Evolutionary conservation across 129 eudicot species (phyloP), one percentile per base, ranked within the genome.

Genomic region (Gnaphalium uliginosum): DNA sequence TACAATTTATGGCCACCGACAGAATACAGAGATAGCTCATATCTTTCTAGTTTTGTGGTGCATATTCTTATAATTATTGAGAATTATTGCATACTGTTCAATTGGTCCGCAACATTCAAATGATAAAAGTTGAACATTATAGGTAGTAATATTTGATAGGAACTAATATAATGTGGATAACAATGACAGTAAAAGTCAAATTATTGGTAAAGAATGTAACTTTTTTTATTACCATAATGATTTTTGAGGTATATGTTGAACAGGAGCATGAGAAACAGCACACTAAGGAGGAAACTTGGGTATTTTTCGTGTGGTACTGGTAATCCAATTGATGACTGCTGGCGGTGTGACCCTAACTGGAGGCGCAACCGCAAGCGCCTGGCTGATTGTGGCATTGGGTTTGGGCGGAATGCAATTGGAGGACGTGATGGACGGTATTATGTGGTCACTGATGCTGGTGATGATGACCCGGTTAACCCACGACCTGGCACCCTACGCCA

Each of bases 331-430:
- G 98, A 92, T 27, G 98, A 92, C 58, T 92, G 98, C 81, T 92
- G 98, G 98, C 84, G 96, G 17, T 92, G 96, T 76, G 96, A 92
- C 82, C 85, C 82, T 2, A 87, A 92, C 63, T 92, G 98, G 96
- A 87, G 80, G 6, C 81, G 77, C 24, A 92, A 92, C 83, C 94
- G 98, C 59, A 89, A 88, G 80, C 85, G 89, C 29, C 80, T 92
- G 27, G 98, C 98, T 22, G 90, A 93, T 73, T 93, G 98, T 56
- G 96, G 90, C 75, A 93, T 93, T 62, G 98, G 98, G 33, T 93
- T 90, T 30, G 98, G 98, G 5, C 81, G 95, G 51, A 93, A 93
- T 72, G 98, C 98, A 58, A 82, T 88, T 46, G 98, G 98, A 0
- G 98, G 98, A 14, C 90, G 95, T 35, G 91, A 93, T 56, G 98